phyloP scores from a whole-genome alignment of 768 basidiomycete species.

The Xerocomus spinulosus region DNA sequence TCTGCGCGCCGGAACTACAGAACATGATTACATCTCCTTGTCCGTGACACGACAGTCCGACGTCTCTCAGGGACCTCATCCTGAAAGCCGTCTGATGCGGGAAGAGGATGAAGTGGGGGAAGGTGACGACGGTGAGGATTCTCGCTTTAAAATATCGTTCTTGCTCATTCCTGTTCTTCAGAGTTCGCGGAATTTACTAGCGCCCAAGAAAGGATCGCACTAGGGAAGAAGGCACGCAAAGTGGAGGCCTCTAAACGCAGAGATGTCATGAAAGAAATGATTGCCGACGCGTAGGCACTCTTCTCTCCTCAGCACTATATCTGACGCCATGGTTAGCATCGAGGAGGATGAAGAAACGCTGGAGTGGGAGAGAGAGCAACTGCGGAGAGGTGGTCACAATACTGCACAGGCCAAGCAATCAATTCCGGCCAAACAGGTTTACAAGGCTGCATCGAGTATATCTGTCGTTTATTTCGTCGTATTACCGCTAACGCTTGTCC shows the following conservation, averaged over 20 bases:
- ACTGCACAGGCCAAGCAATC: slow-evolving; percentile 34
- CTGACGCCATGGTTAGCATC: slow-evolving; percentile 40
- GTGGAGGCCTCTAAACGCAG: slow-evolving; percentile 60
- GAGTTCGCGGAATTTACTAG: slow-evolving; percentile 86
- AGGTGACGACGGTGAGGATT: slow-evolving; percentile 69
- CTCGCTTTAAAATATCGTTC: not conserved
- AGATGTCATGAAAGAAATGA: slow-evolving; percentile 74
- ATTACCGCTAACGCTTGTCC: slow-evolving; percentile 11
- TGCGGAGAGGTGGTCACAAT: slow-evolving; percentile 65
- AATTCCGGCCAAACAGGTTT: slow-evolving; percentile 48
- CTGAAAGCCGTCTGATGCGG: slow-evolving; percentile 73
- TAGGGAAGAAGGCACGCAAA: slow-evolving; percentile 80
- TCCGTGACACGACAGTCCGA: slow-evolving; percentile 58
- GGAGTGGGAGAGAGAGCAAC: slow-evolving; percentile 84
- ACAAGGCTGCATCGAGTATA: slow-evolving; percentile 71
- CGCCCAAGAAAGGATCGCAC: slow-evolving; percentile 79
- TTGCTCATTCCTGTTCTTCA: slow-evolving; percentile 27
- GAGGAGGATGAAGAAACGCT: slow-evolving; percentile 81
- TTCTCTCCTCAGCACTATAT: not conserved
- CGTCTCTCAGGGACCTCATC: slow-evolving; percentile 67
- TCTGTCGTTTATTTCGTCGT: slow-evolving; percentile 3
- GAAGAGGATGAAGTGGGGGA: slow-evolving; percentile 89
- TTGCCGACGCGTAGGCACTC: slow-evolving; percentile 67
- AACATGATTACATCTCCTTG: slow-evolving; percentile 76
- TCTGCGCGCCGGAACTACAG: slow-evolving; percentile 46